A percentile compares a stretch with the other conserved stretches of the same genome.
Evolutionary conservation across 192 early-diverging fungal species (phyloP).

Genomic region (Nowakowskiella sp.): DNA sequence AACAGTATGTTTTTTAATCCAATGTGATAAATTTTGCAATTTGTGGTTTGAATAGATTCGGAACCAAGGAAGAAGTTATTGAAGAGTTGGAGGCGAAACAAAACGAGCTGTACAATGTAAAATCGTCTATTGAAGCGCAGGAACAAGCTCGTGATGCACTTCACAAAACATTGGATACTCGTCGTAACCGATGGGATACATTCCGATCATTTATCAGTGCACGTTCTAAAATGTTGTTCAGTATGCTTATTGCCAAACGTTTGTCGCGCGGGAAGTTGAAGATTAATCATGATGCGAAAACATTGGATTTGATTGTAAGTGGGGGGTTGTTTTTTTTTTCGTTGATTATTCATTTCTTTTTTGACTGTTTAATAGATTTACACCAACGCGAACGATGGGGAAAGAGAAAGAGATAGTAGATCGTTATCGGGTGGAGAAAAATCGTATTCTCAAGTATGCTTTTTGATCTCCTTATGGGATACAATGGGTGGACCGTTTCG

Average conservation of each 20-base stretch:
- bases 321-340: slow-evolving; percentile 2
- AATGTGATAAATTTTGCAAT: too few species aligned
- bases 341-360: too few species aligned
- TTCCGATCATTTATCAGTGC: slow-evolving; percentile 71
- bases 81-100: slow-evolving; percentile 5
- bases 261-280: slow-evolving; percentile 74
- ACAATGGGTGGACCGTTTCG: slow-evolving; percentile 83
- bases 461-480: slow-evolving; percentile 91
- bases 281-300: slow-evolving; percentile 61
- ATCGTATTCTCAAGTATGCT: slow-evolving; percentile 87
- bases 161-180: slow-evolving; percentile 43
- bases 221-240: slow-evolving; percentile 67
- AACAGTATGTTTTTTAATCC: too few species aligned
- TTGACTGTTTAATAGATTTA: slow-evolving; percentile 2
- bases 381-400: slow-evolving; percentile 11
- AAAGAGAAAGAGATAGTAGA: slow-evolving; percentile 72
- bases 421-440: slow-evolving; percentile 97
- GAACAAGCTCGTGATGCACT: slow-evolving; percentile 24
- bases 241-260: slow-evolving; percentile 62
- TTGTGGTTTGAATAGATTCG: too few species aligned
- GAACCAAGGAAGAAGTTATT: slow-evolving; percentile 10
- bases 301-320: slow-evolving; percentile 55
- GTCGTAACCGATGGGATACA: slow-evolving; percentile 53
- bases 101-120: slow-evolving; percentile 12
- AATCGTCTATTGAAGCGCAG: neutral